Evolutionary conservation across 495 filamentous ascomycete genomes (phyloP), one percentile per base, ranked within the genome.

Genomic region (Echria macrotheca): DNA sequence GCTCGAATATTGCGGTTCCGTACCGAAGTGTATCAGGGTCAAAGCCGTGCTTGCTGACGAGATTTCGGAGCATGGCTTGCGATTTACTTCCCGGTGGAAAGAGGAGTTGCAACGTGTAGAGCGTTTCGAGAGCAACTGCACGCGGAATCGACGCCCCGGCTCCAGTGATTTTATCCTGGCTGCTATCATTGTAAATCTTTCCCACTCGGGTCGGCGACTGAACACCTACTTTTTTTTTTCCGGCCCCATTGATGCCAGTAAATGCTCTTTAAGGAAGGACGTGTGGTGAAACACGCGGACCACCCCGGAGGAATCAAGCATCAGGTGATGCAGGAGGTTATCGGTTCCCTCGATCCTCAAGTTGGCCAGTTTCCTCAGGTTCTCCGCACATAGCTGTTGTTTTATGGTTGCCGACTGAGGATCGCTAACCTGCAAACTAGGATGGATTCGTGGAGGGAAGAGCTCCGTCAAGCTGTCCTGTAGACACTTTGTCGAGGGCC

Each of bases 71-170:
- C 10, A 71, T 41, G 11, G 55, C 54, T 32, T 56, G 54, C 0
- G 66, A 68, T 12, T 66, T 57, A n/a, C 42, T 37, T 18, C 65
- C 60, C 1, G 55, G 53, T 1, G 64, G 67, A 42, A 71, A 70
- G 31, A 71, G 55, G 3, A 68, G 63, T 31, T 58, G 53, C 9
- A 69, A 25, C 5, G 66, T 66, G 38, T 65, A 58, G 5, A 71
- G 54, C 8, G 58, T 59, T 50, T 71, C 69, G 9, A 69, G 58
- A n/a, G 55, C 64, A 11, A 69, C 55, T 26, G 49, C 44, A 12
- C 60, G 58, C 4, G 68, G 65, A 1, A 71, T 32, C 26, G 22
- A 44, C 10, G 22, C 4, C 7, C 15, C 5, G 33, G 5, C 12
- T 53, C 21, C 32, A 10, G 14, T 44, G 15, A n/a, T 37, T n/a